Percentiles rank a stretch among this genome's conserved stretches.
Evolutionary conservation across 2,329 filamentous ascomycete genomes (phyloP).

Genomic region (Aureobasidium sp.): DNA sequence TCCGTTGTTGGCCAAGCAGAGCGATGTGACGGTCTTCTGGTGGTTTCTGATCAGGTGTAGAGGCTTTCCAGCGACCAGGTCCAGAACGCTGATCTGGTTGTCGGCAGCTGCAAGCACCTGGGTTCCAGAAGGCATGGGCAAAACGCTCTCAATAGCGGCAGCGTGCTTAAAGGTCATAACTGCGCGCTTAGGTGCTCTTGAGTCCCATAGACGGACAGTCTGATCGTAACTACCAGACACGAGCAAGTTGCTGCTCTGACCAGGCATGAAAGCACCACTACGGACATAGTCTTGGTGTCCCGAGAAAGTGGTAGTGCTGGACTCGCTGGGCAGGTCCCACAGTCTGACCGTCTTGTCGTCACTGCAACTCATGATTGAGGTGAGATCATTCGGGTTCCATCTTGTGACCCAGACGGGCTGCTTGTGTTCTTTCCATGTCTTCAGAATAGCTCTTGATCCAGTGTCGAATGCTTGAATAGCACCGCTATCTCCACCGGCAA

Average conservation of each 20-base stretch:
- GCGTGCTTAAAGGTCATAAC: conserved; percentile 94
- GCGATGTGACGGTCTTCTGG: conserved; percentile 91
- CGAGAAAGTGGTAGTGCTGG: conserved; percentile 67
- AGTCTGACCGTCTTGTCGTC: conserved; percentile 89
- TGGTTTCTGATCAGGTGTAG: conserved; percentile 85
- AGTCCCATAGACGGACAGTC: conserved; percentile 90
- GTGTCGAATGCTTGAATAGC: conserved; percentile 94
- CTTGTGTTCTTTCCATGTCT: conserved; percentile 91
- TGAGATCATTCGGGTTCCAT: conserved; percentile 79
- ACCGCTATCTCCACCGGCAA: conserved; percentile 86
- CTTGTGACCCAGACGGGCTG: conserved; percentile 88
- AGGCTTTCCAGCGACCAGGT: conserved; percentile 84
- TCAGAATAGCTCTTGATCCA: conserved; percentile 79
- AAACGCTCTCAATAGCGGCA: conserved; percentile 81
- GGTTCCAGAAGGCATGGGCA: conserved; percentile 79
- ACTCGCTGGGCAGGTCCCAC: conserved; percentile 84
- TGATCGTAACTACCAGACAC: conserved; percentile 92
- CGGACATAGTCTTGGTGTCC: conserved; percentile 93
- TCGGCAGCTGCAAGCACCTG: conserved; percentile 78
- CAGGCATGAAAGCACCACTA: conserved; percentile 76
- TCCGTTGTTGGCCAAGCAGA: conserved; percentile 74
- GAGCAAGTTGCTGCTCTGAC: conserved; percentile 59
- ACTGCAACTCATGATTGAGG: conserved; percentile 77
- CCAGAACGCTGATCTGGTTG: conserved; percentile 82
- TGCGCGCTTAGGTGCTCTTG: conserved; percentile 57